Evolutionary conservation across 2,329 filamentous ascomycete genomes (phyloP), one percentile per base, ranked within the genome.

Genomic region (Xylaria hypoxylon): DNA sequence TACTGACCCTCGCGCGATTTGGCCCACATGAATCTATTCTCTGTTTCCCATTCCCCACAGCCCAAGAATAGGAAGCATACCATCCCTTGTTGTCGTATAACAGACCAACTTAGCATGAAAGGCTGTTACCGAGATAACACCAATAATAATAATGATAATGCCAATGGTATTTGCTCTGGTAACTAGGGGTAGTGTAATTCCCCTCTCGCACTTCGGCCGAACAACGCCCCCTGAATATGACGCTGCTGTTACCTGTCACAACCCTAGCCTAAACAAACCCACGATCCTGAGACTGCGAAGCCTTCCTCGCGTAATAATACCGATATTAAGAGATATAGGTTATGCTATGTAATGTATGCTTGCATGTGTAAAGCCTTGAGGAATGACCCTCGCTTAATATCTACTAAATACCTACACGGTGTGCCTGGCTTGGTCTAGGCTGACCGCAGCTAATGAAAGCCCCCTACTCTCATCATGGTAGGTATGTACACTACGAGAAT

Each of bases 31-130:
- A 47, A 48, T 63, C 52, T 52, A 15, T 22, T 31, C 47, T 28
- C 26, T 59, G 52, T 55, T 64, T 59, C 44, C 67, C 63, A 69
- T 55, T 64, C 63, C 44, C 67, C 63, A 69, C 59, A 64, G 40
- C 55, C 67, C 59, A 69, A 67, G 56, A 69, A 69, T 69, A 69
- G 67, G 67, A 64, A 67, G 53, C 35, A 28, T 62, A 48, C 63
- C 58, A 66, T 51, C 59, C 63, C 47, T 2, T 38, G 60, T n/a
- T 28, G 58, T 48, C 42, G 42, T 55, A 55, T 50, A n/a, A 38
- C 42, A 38, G 24, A 52, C 24, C 50, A 47, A 33, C 52, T 53
- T 48, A 33, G 3, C 35, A 13, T 33, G 31, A 61, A 52, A 56
- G 19, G 28, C 13, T 33, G 44, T 57, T 64, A 59, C 56, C 56